Percentiles rank a stretch among this genome's conserved stretches.
These are phyloP conservation scores for Geotrichum phurueaensis DNA, from an alignment of 1,139 yeast genomes.

Conservation along the genomic window DNA sequence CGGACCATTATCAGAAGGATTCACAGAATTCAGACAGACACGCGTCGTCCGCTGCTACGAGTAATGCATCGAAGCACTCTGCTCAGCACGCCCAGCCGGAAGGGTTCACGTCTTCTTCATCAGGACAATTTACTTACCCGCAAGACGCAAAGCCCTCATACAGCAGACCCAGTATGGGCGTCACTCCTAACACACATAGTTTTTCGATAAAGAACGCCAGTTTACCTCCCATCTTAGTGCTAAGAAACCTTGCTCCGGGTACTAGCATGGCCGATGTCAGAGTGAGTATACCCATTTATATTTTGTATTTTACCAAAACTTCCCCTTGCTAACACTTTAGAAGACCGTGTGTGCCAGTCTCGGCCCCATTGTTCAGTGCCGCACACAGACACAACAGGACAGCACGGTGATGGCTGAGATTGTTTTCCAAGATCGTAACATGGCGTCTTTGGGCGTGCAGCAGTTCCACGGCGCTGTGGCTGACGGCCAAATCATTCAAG, in stretches of 20 bases:
- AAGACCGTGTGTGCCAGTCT: slow-evolving; percentile 24
- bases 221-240: slow-evolving; percentile 28
- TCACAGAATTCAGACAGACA: neutral
- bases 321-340: neutral
- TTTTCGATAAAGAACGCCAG: slow-evolving; percentile 26
- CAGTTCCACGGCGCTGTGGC: slow-evolving; percentile 29
- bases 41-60: neutral
- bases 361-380: slow-evolving; percentile 26
- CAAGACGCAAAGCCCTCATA: neutral
- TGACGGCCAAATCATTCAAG: slow-evolving; percentile 28
- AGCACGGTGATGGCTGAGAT: slow-evolving; percentile 28
- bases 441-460: slow-evolving; percentile 24
- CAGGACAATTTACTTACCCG: neutral
- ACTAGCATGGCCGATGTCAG: slow-evolving; percentile 29
- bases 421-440: slow-evolving; percentile 22
- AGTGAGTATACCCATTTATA: neutral
- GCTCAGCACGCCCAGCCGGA: neutral
- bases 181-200: neutral
- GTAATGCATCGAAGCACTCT: neutral
- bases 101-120: neutral
- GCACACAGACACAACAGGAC: slow-evolving; percentile 20
- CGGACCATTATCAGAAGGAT: neutral
- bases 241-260: slow-evolving; percentile 27
- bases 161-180: neutral
- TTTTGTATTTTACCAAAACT: neutral